A percentile compares a stretch with the other conserved stretches of the same genome.
These are phyloP conservation scores for Suillus luteus DNA, from an alignment of 768 basidiomycete genomes.

Conservation along the genomic window DNA sequence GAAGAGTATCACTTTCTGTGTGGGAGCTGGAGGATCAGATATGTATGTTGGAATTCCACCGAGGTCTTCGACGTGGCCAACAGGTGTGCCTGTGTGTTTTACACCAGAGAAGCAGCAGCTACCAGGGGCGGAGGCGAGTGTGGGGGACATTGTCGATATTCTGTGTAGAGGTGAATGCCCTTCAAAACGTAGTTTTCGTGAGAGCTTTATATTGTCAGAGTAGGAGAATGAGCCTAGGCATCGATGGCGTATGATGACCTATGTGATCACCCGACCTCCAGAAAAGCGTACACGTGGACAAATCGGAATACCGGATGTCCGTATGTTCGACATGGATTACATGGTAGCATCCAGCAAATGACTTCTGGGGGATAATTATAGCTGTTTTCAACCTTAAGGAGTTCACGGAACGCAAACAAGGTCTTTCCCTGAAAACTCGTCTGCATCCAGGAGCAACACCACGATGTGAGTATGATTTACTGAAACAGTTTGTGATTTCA, in stretches of 20 bases:
- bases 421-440: neutral
- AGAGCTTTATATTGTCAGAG: neutral
- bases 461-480: neutral
- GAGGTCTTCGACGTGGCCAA: constrained; percentile 43
- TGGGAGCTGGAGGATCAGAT: constrained; percentile 41
- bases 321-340: neutral
- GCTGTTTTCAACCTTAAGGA: neutral
- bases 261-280: neutral
- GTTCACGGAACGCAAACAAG: neutral
- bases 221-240: neutral
- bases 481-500: neutral
- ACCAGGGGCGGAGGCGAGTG: constrained; percentile 43
- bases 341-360: neutral
- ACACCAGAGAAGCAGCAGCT: constrained; percentile 50
- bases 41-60: constrained; percentile 53
- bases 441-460: neutral
- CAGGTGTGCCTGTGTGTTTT: constrained; percentile 48
- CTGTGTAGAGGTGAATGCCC: neutral
- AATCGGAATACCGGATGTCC: neutral
- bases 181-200: neutral
- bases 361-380: neutral
- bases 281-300: neutral
- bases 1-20: constrained; percentile 52
- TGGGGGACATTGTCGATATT: constrained; percentile 11
- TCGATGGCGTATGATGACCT: neutral